Evolutionary conservation across 148 eudicot genomes (phyloP).

Genomic region (Camellia granthamiana): DNA sequence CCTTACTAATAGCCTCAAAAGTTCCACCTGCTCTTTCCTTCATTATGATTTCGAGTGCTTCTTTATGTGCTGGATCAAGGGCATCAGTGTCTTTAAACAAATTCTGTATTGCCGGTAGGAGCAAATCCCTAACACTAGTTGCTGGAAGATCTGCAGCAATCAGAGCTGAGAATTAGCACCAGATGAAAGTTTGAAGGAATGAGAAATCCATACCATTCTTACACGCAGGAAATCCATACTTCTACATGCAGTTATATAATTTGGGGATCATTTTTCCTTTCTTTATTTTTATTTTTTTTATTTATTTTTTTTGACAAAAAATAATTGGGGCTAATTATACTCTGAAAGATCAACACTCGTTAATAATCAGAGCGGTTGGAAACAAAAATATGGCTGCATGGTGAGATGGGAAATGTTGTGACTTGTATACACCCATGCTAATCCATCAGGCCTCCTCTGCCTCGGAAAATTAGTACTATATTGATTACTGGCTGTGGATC

Average conservation of each 20-base stretch:
- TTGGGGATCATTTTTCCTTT: neutral
- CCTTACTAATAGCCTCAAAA: slow-evolving; percentile 80
- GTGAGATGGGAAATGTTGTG: neutral
- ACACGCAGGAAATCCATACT: neutral
- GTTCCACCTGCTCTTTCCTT: slow-evolving; percentile 94
- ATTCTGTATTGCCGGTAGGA: slow-evolving; percentile 82
- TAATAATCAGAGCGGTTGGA: neutral
- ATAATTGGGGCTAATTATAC: neutral
- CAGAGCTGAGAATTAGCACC: slow-evolving; percentile 6
- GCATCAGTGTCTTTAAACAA: slow-evolving; percentile 83
- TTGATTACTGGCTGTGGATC: neutral
- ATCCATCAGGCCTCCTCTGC: slow-evolving; percentile 1
- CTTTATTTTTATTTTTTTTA: neutral
- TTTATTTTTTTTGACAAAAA: neutral
- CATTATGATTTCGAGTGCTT: slow-evolving; percentile 80
- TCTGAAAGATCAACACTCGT: neutral
- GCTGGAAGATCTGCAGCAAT: slow-evolving; percentile 67
- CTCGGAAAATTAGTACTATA: neutral
- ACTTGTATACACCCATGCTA: neutral
- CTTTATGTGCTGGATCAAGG: slow-evolving; percentile 97
- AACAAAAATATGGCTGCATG: neutral
- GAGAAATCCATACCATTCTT: neutral
- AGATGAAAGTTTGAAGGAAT: slow-evolving; percentile 1
- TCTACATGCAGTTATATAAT: neutral
- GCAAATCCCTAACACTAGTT: slow-evolving; percentile 71